Base-by-base conservation (phyloP, 2,329 filamentous ascomycete species). In the Hymenoscyphus infarciens region DNA sequence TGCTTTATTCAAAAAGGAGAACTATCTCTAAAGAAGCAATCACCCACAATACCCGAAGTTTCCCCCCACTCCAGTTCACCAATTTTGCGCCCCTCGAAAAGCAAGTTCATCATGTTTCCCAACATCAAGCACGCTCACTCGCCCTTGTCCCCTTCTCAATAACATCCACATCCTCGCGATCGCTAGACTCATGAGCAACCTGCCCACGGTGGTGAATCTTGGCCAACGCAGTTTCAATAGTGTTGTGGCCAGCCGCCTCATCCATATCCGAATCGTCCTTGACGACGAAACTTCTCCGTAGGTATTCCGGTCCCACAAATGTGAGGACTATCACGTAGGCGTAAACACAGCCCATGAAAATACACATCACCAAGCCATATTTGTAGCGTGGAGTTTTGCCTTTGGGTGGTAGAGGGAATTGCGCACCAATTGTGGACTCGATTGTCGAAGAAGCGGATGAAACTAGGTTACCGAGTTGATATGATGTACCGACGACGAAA, bases 321-420 rank as follows among this genome's bases (percentile, higher is more conserved):
- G 87, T 87, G 61, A 91, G 72, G 5, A 85, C 1, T 42, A 87
- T 80, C n/a, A 84, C 79, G 64, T 85, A 87, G 29, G 72, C 81
- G 69, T 83, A 96, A 1, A 61, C 59, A 25, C 59, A 63, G 13
- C 62, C 92, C 89, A 97, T 92, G 77, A 97, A 96, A 72, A 96
- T 95, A 72, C 88, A 91, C 67, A 96, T 94, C 10, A 96, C 91
- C 69, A 87, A 87, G 45, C 91, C 91, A 69, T 96, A 96, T 63
- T 91, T 78, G 74, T 88, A 91, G 2, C 88, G 79, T 56, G 76
- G 74, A 0, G 78, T 81, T 0, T 76, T 73, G 19, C 80, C 74
- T 1, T 81, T 82, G 0, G 83, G 78, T 0, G 86, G 80, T 2
- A 96, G 80, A 0, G 90, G 90, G 74, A 91, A 95, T 83, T 77